phyloP scores from a whole-genome alignment of 352 stramenopile species.

The Phytopythium helicoides region DNA sequence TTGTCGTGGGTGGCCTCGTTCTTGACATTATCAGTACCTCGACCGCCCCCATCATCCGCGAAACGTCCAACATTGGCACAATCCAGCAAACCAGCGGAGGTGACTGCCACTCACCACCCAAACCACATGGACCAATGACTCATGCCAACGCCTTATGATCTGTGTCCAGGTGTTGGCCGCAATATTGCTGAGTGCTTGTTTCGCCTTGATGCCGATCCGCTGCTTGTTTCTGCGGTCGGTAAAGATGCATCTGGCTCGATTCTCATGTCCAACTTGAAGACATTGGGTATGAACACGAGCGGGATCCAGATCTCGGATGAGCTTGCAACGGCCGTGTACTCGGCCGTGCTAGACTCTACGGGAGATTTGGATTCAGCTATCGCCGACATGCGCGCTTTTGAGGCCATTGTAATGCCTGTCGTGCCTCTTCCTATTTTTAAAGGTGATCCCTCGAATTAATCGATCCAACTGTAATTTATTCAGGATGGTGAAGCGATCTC shows the following conservation, averaged over 20 bases:
- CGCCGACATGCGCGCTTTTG: slow-evolving; percentile 84
- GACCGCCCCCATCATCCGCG: slow-evolving; percentile 55
- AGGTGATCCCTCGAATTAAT: not conserved
- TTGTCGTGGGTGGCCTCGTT: slow-evolving; percentile 86
- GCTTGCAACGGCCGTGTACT: slow-evolving; percentile 82
- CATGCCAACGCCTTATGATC: not conserved
- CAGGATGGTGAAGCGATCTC: slow-evolving; percentile 47
- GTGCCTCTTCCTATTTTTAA: not conserved
- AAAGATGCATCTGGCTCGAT: slow-evolving; percentile 68
- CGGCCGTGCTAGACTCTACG: slow-evolving; percentile 63
- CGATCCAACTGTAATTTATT: not conserved
- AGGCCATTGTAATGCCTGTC: slow-evolving; percentile 54
- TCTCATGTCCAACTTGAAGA: slow-evolving; percentile 67
- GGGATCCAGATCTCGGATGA: slow-evolving; percentile 50
- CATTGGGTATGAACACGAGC: slow-evolving; percentile 55
- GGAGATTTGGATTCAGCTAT: slow-evolving; percentile 86
- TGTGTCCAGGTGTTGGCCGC: slow-evolving; percentile 81
- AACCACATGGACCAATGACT: not conserved
- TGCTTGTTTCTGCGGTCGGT: slow-evolving; percentile 84
- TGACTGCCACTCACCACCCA: not conserved
- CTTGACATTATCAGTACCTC: slow-evolving; percentile 86
- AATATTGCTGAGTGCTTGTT: slow-evolving; percentile 91
- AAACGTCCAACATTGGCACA: slow-evolving; percentile 87
- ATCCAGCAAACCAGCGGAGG: slow-evolving; percentile 83
- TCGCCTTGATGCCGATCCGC: slow-evolving; percentile 52